A percentile compares a stretch with the other conserved stretches of the same genome.
Evolutionary conservation across 495 filamentous ascomycete species (phyloP).

Genomic region (Daldinia concentrica): DNA sequence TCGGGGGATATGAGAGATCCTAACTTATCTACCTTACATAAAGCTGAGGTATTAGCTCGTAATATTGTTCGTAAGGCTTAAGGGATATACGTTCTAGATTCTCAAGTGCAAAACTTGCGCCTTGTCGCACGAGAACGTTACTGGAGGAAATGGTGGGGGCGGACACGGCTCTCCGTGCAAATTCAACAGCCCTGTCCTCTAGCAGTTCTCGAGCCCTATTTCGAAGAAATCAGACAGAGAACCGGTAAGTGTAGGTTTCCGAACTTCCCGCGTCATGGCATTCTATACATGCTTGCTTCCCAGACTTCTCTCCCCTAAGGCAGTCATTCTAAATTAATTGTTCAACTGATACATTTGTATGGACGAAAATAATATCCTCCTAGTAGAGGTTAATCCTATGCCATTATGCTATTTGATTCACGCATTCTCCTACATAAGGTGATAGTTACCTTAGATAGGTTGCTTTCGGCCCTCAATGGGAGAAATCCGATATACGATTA

Average conservation of each 20-base stretch:
- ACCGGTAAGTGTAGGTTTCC: neutral
- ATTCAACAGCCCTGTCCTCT: neutral
- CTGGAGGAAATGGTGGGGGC: neutral
- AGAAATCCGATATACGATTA: too few relatives aligned
- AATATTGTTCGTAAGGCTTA: neutral
- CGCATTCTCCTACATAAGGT: too few relatives aligned
- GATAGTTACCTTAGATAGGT: too few relatives aligned
- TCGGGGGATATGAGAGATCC: neutral
- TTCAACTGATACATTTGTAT: neutral
- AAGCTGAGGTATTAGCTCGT: neutral
- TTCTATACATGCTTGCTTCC: neutral
- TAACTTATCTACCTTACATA: too few relatives aligned
- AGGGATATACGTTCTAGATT: neutral
- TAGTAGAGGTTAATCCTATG: too few relatives aligned
- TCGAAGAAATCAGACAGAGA: neutral
- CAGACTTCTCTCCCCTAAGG: neutral
- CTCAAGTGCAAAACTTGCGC: neutral
- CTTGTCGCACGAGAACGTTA: neutral
- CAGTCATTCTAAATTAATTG: neutral
- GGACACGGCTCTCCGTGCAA: neutral
- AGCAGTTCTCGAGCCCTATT: neutral
- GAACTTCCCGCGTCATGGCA: neutral
- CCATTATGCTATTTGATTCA: too few relatives aligned
- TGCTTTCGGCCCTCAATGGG: too few relatives aligned
- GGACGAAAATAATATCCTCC: too few relatives aligned